Percentiles rank a stretch among this genome's conserved stretches.
Evolutionary conservation across 495 filamentous ascomycete species (phyloP).

Genomic region (Neurospora sp.): DNA sequence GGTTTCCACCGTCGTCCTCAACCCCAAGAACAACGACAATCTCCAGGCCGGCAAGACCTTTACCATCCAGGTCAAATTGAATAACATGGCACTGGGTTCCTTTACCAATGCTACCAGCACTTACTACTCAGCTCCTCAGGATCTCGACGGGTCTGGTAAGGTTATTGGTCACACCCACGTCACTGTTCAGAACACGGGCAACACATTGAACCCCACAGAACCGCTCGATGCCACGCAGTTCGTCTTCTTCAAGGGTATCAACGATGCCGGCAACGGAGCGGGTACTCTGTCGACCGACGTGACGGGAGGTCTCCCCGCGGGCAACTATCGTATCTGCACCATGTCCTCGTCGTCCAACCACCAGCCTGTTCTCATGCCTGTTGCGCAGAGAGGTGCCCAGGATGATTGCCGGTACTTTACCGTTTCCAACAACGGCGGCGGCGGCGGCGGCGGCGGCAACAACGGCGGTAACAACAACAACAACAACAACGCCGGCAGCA

Average conservation of each 20-base stretch:
- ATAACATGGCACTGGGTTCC: slow-evolving; percentile 50
- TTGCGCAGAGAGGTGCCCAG: slow-evolving; percentile 62
- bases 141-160: slow-evolving; percentile 39
- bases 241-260: slow-evolving; percentile 70
- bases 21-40: slow-evolving; percentile 40
- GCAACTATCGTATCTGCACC: slow-evolving; percentile 64
- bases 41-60: slow-evolving; percentile 43
- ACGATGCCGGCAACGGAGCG: slow-evolving; percentile 56
- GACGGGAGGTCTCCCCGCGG: slow-evolving; percentile 51
- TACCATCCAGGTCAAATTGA: slow-evolving; percentile 47
- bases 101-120: slow-evolving; percentile 56
- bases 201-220: slow-evolving; percentile 35
- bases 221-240: slow-evolving; percentile 50
- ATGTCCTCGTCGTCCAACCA: slow-evolving; percentile 61
- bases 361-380: slow-evolving; percentile 69
- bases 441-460: slow-evolving; percentile 11
- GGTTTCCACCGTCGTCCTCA: slow-evolving; percentile 55
- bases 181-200: slow-evolving; percentile 53
- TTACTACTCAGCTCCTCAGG: slow-evolving; percentile 63
- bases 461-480: slow-evolving; percentile 9
- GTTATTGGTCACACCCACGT: slow-evolving; percentile 66
- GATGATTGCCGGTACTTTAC: slow-evolving; percentile 65
- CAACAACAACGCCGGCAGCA: slow-evolving; percentile 3
- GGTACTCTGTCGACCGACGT: slow-evolving; percentile 47
- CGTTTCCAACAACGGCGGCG: slow-evolving; percentile 12